Conservation (phyloP, 495 filamentous ascomycete species). For the Mytilinidion resinicola region DNA sequence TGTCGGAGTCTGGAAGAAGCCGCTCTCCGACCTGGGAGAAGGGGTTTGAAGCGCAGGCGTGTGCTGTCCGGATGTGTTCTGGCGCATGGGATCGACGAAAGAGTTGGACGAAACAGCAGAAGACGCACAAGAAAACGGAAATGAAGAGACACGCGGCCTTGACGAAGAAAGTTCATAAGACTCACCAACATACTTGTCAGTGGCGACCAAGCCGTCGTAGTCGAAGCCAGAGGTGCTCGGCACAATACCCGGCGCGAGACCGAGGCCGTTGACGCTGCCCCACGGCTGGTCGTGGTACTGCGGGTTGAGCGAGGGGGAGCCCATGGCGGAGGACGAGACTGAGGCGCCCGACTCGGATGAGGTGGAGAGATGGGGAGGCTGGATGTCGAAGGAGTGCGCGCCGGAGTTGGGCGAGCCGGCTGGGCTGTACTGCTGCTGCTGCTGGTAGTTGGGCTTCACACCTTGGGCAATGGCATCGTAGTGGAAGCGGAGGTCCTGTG, state of each 20-base stretch:
- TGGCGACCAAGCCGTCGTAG: slow-evolving; percentile 46
- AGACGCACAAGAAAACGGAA: slow-evolving; percentile 14
- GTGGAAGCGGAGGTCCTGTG: slow-evolving; percentile 24
- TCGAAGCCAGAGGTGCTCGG: slow-evolving; percentile 52
- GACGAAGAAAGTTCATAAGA: slow-evolving; percentile 43
- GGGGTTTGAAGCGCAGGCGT: background rate
- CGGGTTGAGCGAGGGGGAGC: slow-evolving; percentile 64
- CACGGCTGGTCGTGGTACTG: slow-evolving; percentile 55
- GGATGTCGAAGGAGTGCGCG: slow-evolving; percentile 33
- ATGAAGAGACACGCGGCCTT: slow-evolving; percentile 22
- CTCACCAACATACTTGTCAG: slow-evolving; percentile 78
- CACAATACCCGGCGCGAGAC: slow-evolving; percentile 61
- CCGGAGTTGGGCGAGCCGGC: slow-evolving; percentile 33
- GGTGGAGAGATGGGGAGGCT: slow-evolving; percentile 46
- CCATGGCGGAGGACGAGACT: slow-evolving; percentile 69
- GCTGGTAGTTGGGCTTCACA: slow-evolving; percentile 21
- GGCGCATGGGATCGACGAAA: slow-evolving; percentile 6
- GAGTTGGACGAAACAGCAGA: slow-evolving; percentile 19
- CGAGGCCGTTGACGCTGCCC: slow-evolving; percentile 52
- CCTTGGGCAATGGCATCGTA: slow-evolving; percentile 28
- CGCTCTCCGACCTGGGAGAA: slow-evolving; percentile 2
- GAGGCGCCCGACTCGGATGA: slow-evolving; percentile 73
- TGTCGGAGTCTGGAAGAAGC: slow-evolving; percentile 46
- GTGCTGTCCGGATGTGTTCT: slow-evolving; percentile 20
- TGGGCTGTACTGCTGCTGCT: slow-evolving; percentile 16